Percentiles rank a stretch among this genome's conserved stretches.
These are phyloP conservation scores for Capsicum rhomboideum DNA, from an alignment of 257 asterid genomes.

Conservation along the genomic window DNA sequence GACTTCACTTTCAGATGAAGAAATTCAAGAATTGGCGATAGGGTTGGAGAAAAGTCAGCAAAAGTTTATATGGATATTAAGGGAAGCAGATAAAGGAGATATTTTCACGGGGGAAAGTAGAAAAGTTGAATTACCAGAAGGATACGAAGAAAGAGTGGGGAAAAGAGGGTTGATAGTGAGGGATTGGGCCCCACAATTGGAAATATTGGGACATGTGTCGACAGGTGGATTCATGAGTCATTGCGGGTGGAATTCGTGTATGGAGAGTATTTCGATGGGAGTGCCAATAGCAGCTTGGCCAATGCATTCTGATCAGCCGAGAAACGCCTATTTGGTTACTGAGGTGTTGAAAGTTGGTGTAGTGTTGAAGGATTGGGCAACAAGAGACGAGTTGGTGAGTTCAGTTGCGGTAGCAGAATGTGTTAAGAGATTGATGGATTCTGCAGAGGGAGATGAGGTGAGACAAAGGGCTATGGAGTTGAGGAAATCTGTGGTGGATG, in stretches of 20 bases:
- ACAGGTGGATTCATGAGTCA: constrained; percentile 41
- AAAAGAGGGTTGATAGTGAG: constrained; percentile 23
- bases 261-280: constrained; percentile 36
- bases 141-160: constrained; percentile 16
- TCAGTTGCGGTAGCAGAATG: neutral
- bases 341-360: constrained; percentile 20
- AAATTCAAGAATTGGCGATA: constrained; percentile 24
- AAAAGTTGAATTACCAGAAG: constrained; percentile 15
- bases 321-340: constrained; percentile 21
- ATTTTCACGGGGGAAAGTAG: constrained; percentile 23
- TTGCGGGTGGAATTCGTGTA: constrained; percentile 45
- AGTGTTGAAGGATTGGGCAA: constrained; percentile 19
- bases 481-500: constrained; percentile 28
- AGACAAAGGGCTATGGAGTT: constrained; percentile 31
- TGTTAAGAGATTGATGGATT: constrained; percentile 37
- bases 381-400: neutral
- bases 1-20: constrained; percentile 15
- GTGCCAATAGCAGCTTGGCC: constrained; percentile 49
- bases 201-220: constrained; percentile 22
- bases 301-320: constrained; percentile 49
- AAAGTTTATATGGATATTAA: constrained; percentile 38
- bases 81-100: constrained; percentile 36
- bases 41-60: constrained; percentile 33
- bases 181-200: constrained; percentile 44
- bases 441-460: constrained; percentile 33